These are phyloP conservation scores for Cyberlindnera mrakii DNA, from an alignment of 805 yeast genomes.

Conservation along the genomic window DNA sequence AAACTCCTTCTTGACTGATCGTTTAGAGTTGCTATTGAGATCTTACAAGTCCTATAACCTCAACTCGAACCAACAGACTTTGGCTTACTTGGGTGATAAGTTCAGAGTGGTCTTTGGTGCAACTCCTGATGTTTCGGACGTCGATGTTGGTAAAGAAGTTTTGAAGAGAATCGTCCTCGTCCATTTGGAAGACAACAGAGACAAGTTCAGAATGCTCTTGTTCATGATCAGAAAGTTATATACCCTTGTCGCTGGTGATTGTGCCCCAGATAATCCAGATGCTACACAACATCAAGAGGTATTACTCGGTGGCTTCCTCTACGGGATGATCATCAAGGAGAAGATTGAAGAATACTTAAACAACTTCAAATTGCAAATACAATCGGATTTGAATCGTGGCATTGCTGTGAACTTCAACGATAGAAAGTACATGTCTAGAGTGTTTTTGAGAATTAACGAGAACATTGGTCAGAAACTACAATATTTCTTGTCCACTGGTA, in stretches of 20 bases:
- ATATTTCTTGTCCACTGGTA: conserved; percentile 94
- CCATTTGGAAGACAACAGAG: conserved; percentile 66
- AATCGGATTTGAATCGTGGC: conserved; percentile 75
- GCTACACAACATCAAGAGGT: conserved; percentile 99
- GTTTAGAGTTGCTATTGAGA: conserved; percentile 88
- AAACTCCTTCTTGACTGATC: conserved; percentile 94
- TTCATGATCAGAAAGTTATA: conserved; percentile 96
- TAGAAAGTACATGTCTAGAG: conserved; percentile 74
- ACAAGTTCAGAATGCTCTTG: conserved; percentile 80
- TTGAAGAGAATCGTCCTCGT: conserved; percentile 81
- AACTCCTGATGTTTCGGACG: conserved; percentile 80
- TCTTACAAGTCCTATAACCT: conserved; percentile 78
- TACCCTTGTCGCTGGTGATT: conserved; percentile 93
- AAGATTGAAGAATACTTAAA: conserved; percentile 90
- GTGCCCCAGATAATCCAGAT: conserved; percentile 97
- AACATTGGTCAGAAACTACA: conserved; percentile 93
- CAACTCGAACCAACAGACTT: conserved; percentile 78
- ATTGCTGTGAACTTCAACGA: conserved; percentile 78
- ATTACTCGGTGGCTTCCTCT: conserved; percentile 88
- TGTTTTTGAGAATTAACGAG: conserved; percentile 75
- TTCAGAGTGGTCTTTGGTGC: conserved; percentile 91
- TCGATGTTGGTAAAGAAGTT: conserved; percentile 85
- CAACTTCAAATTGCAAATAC: conserved; percentile 65
- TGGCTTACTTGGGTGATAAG: conserved; percentile 92
- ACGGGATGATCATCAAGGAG: conserved; percentile 95